A percentile compares a stretch with the other conserved stretches of the same genome.
Evolutionary conservation across 2,329 filamentous ascomycete genomes (phyloP).

Genomic region (Aureobasidium pullulans): DNA sequence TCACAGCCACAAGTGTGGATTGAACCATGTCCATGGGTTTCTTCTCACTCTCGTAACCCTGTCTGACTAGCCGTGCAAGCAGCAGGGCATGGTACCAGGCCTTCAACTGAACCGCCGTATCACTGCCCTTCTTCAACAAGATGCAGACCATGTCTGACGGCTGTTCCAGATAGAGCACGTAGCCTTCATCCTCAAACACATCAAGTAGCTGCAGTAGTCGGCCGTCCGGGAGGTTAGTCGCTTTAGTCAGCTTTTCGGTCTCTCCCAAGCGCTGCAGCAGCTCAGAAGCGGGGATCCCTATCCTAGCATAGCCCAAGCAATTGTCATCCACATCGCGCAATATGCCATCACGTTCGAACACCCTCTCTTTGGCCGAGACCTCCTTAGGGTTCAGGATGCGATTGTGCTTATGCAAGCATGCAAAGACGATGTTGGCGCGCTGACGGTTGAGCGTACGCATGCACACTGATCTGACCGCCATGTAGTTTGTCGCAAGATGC

Average conservation of each 20-base stretch:
- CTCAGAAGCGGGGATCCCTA: conserved; percentile 37
- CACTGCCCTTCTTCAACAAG: conserved; percentile 54
- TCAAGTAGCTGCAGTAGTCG: conserved; percentile 41
- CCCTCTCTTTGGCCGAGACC: conserved; percentile 51
- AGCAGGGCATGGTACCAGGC: conserved; percentile 57
- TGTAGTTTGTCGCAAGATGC: conserved; percentile 80
- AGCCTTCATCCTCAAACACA: conserved; percentile 45
- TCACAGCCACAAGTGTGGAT: conserved; percentile 6
- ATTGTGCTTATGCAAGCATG: conserved; percentile 28
- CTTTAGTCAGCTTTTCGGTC: conserved; percentile 24
- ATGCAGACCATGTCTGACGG: conserved; percentile 41
- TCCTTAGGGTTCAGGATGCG: conserved; percentile 50
- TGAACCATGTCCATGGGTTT: conserved; percentile 11
- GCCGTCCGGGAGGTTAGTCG: conserved; percentile 12
- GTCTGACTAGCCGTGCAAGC: conserved; percentile 28
- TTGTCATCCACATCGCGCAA: conserved; percentile 46
- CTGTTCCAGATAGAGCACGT: conserved; percentile 52
- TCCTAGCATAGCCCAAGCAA: conserved; percentile 46
- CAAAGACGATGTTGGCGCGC: conserved; percentile 70
- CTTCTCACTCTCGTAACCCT: conserved; percentile 17
- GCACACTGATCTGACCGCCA: conserved; percentile 73
- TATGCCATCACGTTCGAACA: conserved; percentile 58
- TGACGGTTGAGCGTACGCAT: conserved; percentile 83
- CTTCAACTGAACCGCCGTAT: conserved; percentile 45
- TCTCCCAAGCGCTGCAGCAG: conserved; percentile 19